These are phyloP conservation scores for Fusarium acutatum DNA, from an alignment of 2,329 filamentous ascomycete genomes.

Conservation along the genomic window DNA sequence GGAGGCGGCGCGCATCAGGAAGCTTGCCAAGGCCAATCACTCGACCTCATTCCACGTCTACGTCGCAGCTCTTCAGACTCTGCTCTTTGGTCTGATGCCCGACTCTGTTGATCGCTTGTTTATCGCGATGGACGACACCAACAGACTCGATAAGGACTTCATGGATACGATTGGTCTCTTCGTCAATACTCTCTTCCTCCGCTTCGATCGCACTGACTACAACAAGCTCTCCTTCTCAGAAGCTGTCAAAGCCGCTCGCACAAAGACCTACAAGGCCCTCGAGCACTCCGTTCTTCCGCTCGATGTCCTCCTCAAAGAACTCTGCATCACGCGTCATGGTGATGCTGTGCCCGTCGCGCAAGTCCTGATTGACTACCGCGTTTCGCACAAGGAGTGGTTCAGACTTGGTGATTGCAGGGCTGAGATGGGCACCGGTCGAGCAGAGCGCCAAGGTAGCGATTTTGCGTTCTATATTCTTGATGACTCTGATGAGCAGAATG, in stretches of 20 bases:
- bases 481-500: background rate
- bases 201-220: background rate
- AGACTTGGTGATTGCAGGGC: background rate
- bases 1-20: background rate
- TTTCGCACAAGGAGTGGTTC: conserved; percentile 2
- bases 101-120: background rate
- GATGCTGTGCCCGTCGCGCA: background rate
- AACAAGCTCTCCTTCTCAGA: background rate
- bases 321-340: background rate
- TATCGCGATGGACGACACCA: conserved; percentile 9
- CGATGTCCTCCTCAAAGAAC: background rate
- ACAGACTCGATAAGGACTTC: background rate
- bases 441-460: background rate
- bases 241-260: background rate
- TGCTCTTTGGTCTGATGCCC: background rate
- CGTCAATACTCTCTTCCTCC: conserved; percentile 1
- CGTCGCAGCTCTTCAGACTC: background rate
- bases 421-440: background rate
- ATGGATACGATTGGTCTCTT: conserved; percentile 3
- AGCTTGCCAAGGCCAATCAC: background rate
- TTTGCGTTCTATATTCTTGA: background rate
- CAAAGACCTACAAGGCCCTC: background rate
- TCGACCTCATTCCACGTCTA: conserved; percentile 7
- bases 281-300: conserved; percentile 1
- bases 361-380: conserved; percentile 1